Evolutionary conservation across 495 filamentous ascomycete species (phyloP).

Genomic region (Penicillium psychrofluorescens): DNA sequence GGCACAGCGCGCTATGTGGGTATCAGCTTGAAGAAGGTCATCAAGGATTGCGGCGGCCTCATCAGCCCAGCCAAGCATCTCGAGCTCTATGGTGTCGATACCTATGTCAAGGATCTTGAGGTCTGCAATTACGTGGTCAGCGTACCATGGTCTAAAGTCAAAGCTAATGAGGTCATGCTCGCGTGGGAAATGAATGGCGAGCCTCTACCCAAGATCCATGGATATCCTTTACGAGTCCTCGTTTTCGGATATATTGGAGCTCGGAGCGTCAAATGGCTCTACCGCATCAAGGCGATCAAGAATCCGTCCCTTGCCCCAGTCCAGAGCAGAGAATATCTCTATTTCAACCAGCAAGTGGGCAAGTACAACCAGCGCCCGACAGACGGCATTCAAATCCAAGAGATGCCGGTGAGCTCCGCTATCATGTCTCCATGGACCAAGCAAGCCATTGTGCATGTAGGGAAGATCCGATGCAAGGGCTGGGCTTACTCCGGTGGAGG

Average conservation of each 20-base stretch:
- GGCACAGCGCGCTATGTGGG: conserved; percentile 56
- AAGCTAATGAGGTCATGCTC: conserved; percentile 56
- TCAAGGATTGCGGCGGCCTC: conserved; percentile 59
- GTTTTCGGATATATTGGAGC: conserved; percentile 55
- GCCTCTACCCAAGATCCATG: conserved; percentile 58
- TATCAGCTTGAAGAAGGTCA: conserved; percentile 56
- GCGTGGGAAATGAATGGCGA: conserved; percentile 67
- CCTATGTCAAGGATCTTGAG: conserved; percentile 58
- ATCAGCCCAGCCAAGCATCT: conserved; percentile 48
- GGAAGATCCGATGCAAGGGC: conserved; percentile 33
- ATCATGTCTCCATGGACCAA: conserved; percentile 30
- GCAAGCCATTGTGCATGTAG: conserved; percentile 24
- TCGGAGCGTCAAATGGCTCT: conserved; percentile 37
- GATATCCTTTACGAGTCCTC: conserved; percentile 54
- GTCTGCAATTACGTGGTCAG: conserved; percentile 57
- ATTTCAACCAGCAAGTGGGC: conserved; percentile 33
- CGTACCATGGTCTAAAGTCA: conserved; percentile 59
- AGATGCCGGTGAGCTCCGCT: conserved; percentile 43
- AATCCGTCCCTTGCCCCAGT: conserved; percentile 34
- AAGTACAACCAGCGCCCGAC: conserved; percentile 27
- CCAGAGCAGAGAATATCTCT: conserved; percentile 41
- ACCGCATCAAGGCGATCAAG: conserved; percentile 29
- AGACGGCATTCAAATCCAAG: conserved; percentile 36
- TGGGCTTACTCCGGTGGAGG: conserved; percentile 43
- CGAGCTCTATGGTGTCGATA: conserved; percentile 59